Percentiles rank a stretch among this genome's conserved stretches.
Conservation (phyloP, 2,329 filamentous ascomycete species). For the Aureobasidium musti region DNA sequence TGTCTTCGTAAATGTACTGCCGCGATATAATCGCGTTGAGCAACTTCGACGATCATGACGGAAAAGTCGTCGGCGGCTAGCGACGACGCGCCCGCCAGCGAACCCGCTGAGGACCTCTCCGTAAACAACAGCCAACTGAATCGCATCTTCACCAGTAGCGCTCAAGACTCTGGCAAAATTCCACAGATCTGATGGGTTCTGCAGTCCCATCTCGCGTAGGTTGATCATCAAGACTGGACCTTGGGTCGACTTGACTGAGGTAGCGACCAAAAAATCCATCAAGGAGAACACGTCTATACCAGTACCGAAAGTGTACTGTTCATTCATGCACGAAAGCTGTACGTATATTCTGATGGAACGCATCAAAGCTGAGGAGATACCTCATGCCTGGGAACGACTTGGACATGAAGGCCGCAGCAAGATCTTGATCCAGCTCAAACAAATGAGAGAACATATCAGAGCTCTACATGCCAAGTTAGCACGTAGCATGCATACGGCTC, state of each 20-base stretch:
- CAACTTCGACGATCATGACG: background rate
- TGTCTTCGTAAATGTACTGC: too few relatives aligned
- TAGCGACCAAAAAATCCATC: constrained; percentile 46
- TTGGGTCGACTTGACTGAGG: constrained; percentile 40
- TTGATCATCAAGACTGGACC: constrained; percentile 7
- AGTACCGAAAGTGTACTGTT: constrained; percentile 50
- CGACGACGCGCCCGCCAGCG: background rate
- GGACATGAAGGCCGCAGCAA: background rate
- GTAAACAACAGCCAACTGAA: background rate
- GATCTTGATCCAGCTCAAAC: background rate
- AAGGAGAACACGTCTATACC: constrained; percentile 49
- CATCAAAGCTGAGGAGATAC: constrained; percentile 27
- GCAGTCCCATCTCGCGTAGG: background rate
- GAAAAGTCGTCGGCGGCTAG: background rate
- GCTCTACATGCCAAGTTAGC: too few relatives aligned
- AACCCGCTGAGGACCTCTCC: background rate
- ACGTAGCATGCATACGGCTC: too few relatives aligned
- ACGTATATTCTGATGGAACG: constrained; percentile 52
- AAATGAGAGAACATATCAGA: background rate
- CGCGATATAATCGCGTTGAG: too few relatives aligned
- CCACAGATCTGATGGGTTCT: background rate
- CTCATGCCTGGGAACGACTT: background rate
- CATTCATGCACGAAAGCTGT: constrained; percentile 45
- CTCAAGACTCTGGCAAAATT: background rate
- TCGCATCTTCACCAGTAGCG: background rate